A percentile compares a stretch with the other conserved stretches of the same genome.
Evolutionary conservation across 2,329 filamentous ascomycete genomes (phyloP).

Genomic region (Ophiostoma triangulosporum): DNA sequence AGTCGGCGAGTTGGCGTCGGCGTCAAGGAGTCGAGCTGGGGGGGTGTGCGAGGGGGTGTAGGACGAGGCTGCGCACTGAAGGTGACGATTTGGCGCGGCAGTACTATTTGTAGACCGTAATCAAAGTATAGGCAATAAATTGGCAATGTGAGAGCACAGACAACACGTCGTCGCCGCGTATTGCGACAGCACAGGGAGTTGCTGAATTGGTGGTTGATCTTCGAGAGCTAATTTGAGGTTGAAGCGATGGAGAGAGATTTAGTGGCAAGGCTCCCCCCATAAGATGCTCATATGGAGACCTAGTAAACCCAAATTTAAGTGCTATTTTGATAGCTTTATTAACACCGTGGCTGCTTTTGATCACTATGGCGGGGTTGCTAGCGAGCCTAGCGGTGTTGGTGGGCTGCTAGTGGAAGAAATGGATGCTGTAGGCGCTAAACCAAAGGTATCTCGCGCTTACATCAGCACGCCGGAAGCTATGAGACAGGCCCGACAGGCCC

Average conservation of each 20-base stretch:
- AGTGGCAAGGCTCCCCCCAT: neutral
- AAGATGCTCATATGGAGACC: neutral
- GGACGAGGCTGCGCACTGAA: neutral
- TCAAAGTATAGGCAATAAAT: neutral
- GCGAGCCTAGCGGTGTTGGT: neutral
- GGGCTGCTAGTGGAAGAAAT: neutral
- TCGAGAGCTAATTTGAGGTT: neutral
- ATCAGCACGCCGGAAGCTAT: neutral
- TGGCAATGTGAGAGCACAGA: neutral
- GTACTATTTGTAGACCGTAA: no score
- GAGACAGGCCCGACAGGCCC: neutral
- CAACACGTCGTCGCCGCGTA: constrained; percentile 7
- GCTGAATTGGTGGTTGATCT: neutral
- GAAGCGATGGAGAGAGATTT: no score
- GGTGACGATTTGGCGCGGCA: neutral
- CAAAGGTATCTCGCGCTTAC: neutral
- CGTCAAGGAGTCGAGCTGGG: no score
- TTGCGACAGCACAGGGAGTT: constrained; percentile 2
- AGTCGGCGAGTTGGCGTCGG: no score
- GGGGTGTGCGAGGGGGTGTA: neutral
- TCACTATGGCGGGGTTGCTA: neutral
- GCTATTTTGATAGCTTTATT: neutral
- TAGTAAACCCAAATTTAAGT: neutral
- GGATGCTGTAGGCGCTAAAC: no score
- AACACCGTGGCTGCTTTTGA: no score